A percentile compares a stretch with the other conserved stretches of the same genome.
phyloP scores from a whole-genome alignment of 768 basidiomycete genomes.

The Coprinopsis strossmayeri region DNA sequence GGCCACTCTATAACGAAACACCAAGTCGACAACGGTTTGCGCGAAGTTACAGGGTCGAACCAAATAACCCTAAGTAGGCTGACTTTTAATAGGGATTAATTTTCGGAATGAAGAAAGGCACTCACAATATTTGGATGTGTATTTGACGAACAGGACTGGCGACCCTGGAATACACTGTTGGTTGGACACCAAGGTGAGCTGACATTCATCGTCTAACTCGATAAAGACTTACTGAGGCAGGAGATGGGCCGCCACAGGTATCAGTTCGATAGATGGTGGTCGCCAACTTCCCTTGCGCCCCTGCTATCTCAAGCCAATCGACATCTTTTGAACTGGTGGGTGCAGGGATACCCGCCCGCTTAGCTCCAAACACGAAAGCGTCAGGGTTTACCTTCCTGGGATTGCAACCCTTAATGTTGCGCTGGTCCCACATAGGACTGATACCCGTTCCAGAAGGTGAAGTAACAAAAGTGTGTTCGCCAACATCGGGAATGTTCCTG shows the following conservation, averaged over 20 bases:
- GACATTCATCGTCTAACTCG: too few relatives aligned
- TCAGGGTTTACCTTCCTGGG: slow-evolving; percentile 27
- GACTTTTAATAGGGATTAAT: too few relatives aligned
- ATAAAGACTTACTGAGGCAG: slow-evolving; percentile 36
- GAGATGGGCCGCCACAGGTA: slow-evolving; percentile 49
- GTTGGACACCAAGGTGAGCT: too few relatives aligned
- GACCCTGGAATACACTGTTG: slow-evolving; percentile 33
- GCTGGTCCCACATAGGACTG: slow-evolving; percentile 54
- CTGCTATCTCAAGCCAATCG: slow-evolving; percentile 49
- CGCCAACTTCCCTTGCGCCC: slow-evolving; percentile 42
- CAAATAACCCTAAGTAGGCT: slow-evolving; percentile 3
- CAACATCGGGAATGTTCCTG: slow-evolving; percentile 15
- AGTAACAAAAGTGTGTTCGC: slow-evolving; percentile 53
- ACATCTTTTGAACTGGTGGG: slow-evolving; percentile 38
- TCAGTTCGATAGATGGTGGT: slow-evolving; percentile 43
- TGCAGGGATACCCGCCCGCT: slow-evolving; percentile 32
- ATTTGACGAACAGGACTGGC: slow-evolving; percentile 39
- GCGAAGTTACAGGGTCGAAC: background rate
- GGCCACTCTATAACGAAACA: too few relatives aligned
- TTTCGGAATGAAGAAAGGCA: background rate
- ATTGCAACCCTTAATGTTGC: too few relatives aligned
- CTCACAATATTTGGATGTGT: slow-evolving; percentile 48
- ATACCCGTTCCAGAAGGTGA: slow-evolving; percentile 36
- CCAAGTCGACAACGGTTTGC: too few relatives aligned
- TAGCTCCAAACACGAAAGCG: slow-evolving; percentile 43